Percentiles rank a stretch among this genome's conserved stretches.
Conservation (phyloP, 202 grass and related monocot species). For the Eragrostis tef region DNA sequence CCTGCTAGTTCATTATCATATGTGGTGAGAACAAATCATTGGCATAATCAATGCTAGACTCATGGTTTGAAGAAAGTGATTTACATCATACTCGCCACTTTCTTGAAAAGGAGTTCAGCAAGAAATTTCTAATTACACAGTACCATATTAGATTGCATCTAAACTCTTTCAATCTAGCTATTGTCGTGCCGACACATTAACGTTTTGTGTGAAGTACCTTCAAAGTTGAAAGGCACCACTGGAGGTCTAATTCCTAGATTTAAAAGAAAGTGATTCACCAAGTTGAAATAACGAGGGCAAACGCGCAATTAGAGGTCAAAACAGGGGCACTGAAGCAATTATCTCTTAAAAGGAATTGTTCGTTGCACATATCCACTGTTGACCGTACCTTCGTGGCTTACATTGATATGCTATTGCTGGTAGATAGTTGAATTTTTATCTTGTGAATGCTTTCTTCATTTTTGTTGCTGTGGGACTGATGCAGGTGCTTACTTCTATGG, state of each 20-base stretch:
- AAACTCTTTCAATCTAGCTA: conserved; percentile 11
- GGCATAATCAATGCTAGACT: conserved; percentile 26
- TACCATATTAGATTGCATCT: not conserved
- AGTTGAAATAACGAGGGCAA: not conserved
- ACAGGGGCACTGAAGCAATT: not conserved
- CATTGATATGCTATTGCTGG: not conserved
- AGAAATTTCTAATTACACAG: conserved; percentile 27
- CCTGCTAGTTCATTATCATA: conserved; percentile 12
- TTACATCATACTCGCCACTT: conserved; percentile 24
- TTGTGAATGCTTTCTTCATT: conserved; percentile 35
- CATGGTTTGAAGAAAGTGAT: not conserved
- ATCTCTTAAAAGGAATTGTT: not conserved
- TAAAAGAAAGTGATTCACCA: not conserved
- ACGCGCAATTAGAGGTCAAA: not conserved
- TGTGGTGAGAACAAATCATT: not conserved
- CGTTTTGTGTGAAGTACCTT: not conserved
- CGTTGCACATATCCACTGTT: conserved; percentile 19
- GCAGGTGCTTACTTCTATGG: conserved; percentile 97
- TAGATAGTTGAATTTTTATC: conserved; percentile 20
- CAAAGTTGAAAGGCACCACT: conserved; percentile 4
- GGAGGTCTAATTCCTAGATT: conserved; percentile 39
- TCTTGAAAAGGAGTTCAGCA: conserved; percentile 28
- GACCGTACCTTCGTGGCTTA: conserved; percentile 21
- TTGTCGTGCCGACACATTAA: conserved; percentile 4
- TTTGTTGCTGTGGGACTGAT: conserved; percentile 45